A percentile compares a stretch with the other conserved stretches of the same genome.
phyloP scores from a whole-genome alignment of 2,329 filamentous ascomycete species.

The Rhynchosporium agropyri region DNA sequence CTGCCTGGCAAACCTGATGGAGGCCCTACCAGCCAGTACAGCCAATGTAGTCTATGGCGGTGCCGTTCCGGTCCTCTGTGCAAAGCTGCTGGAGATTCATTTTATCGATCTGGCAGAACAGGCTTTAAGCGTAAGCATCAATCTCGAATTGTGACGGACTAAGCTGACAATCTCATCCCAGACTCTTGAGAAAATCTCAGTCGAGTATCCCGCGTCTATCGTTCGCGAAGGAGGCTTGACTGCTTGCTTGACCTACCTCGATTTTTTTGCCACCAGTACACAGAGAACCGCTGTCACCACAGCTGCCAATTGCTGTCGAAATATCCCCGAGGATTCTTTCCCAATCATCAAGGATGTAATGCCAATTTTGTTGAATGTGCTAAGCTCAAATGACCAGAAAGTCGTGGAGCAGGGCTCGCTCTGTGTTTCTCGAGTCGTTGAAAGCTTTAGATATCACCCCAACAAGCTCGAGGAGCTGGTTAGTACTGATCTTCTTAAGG shows the following conservation, averaged over 20 bases:
- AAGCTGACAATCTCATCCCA: constrained; percentile 35
- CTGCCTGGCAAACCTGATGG: constrained; percentile 96
- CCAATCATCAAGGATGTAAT: constrained; percentile 91
- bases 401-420: constrained; percentile 96
- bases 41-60: constrained; percentile 97
- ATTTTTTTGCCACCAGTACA: constrained; percentile 97
- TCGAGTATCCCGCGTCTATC: constrained; percentile 92
- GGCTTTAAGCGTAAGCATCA: constrained; percentile 70
- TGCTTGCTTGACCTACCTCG: constrained; percentile 92
- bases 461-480: constrained; percentile 90
- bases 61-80: constrained; percentile 90
- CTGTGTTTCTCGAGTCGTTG: constrained; percentile 92
- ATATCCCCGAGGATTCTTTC: constrained; percentile 93
- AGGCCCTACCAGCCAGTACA: constrained; percentile 88
- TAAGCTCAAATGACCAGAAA: constrained; percentile 90
- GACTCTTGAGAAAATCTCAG: constrained; percentile 95
- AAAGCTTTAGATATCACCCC: constrained; percentile 91
- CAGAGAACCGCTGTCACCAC: constrained; percentile 96
- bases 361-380: constrained; percentile 88
- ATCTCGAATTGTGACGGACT: constrained; percentile 16
- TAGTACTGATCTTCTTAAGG: constrained; percentile 81
- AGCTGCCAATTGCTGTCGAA: constrained; percentile 96
- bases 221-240: constrained; percentile 94
- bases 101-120: constrained; percentile 98
- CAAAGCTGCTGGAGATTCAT: constrained; percentile 92